A percentile compares a stretch with the other conserved stretches of the same genome.
phyloP scores from a whole-genome alignment of 768 basidiomycete genomes.

The Amanita exitialis region DNA sequence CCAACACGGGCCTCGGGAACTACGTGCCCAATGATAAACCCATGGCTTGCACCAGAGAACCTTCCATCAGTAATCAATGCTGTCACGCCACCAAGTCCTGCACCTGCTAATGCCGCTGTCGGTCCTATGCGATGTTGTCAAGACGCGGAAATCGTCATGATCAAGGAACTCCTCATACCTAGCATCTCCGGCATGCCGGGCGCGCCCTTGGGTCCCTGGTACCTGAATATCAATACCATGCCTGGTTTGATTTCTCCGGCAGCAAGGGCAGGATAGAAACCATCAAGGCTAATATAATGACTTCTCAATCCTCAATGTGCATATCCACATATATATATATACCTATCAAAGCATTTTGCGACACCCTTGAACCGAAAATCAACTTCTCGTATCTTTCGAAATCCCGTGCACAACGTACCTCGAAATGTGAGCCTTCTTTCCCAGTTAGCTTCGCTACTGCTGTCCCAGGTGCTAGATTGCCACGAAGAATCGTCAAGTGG shows the following conservation, averaged over 20 bases:
- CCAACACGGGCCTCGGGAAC: conserved; percentile 62
- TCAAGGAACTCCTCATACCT: conserved; percentile 15
- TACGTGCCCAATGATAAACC: conserved; percentile 47
- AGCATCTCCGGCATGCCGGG: conserved; percentile 85
- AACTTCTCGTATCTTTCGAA: not conserved
- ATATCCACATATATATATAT: conserved; percentile 3
- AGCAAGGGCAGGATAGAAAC: conserved; percentile 66
- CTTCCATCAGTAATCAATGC: conserved; percentile 85
- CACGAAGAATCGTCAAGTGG: conserved; percentile 78
- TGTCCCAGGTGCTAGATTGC: conserved; percentile 81
- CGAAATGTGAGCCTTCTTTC: conserved; percentile 80
- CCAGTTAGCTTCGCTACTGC: conserved; percentile 92
- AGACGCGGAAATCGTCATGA: not conserved
- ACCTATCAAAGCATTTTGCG: conserved; percentile 76
- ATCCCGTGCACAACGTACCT: conserved; percentile 30
- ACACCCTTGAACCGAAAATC: conserved; percentile 34
- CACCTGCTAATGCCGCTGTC: conserved; percentile 78
- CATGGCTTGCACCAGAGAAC: conserved; percentile 71
- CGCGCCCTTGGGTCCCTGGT: conserved; percentile 86
- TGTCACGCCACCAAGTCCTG: conserved; percentile 68
- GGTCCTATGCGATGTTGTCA: conserved; percentile 37
- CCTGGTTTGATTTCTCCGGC: conserved; percentile 69
- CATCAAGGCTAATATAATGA: conserved; percentile 38
- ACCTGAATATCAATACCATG: conserved; percentile 72
- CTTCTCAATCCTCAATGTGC: not conserved